phyloP scores from a whole-genome alignment of 2,329 filamentous ascomycete species.

The Penicillium concentricum region DNA sequence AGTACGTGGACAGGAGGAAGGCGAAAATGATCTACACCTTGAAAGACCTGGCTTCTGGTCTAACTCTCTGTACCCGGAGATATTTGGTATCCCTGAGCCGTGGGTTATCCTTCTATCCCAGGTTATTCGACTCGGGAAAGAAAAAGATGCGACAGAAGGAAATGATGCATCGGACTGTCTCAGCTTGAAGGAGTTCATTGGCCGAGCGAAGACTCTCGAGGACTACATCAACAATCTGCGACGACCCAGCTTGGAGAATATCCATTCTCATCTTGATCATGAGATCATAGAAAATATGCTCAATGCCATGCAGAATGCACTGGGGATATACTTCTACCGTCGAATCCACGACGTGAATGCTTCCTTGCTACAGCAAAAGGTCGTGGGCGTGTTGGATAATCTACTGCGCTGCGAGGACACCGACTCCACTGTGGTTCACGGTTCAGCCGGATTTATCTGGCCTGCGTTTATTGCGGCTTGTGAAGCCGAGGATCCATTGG shows the following conservation, averaged over 20 bases:
- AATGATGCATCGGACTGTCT: slow-evolving; percentile 7
- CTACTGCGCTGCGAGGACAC: slow-evolving; percentile 37
- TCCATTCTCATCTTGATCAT: slow-evolving; percentile 10
- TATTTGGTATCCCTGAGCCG: slow-evolving; percentile 47
- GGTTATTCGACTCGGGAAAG: slow-evolving; percentile 45
- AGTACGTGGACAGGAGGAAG: slow-evolving; percentile 39
- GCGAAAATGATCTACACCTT: slow-evolving; percentile 48
- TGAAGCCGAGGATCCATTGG: slow-evolving; percentile 39
- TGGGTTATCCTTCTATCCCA: slow-evolving; percentile 44
- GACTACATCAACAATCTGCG: slow-evolving; percentile 23
- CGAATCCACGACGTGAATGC: slow-evolving; percentile 45
- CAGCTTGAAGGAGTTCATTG: slow-evolving; percentile 32
- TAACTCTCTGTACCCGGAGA: slow-evolving; percentile 46
- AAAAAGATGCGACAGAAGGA: slow-evolving; percentile 37
- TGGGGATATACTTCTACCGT: slow-evolving; percentile 50
- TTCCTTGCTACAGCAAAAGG: slow-evolving; percentile 42
- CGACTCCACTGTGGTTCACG: slow-evolving; percentile 33
- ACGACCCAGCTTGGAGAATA: slow-evolving; percentile 12
- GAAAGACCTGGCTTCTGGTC: slow-evolving; percentile 43
- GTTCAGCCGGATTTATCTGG: slow-evolving; percentile 44
- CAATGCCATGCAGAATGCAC: slow-evolving; percentile 44
- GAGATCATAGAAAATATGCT: slow-evolving; percentile 32
- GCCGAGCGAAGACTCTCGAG: slow-evolving; percentile 36
- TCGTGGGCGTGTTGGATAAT: slow-evolving; percentile 38
- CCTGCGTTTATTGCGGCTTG: slow-evolving; percentile 47